Conservation (phyloP, 2,329 filamentous ascomycete species). For the Gaeumannomyces tritici region DNA sequence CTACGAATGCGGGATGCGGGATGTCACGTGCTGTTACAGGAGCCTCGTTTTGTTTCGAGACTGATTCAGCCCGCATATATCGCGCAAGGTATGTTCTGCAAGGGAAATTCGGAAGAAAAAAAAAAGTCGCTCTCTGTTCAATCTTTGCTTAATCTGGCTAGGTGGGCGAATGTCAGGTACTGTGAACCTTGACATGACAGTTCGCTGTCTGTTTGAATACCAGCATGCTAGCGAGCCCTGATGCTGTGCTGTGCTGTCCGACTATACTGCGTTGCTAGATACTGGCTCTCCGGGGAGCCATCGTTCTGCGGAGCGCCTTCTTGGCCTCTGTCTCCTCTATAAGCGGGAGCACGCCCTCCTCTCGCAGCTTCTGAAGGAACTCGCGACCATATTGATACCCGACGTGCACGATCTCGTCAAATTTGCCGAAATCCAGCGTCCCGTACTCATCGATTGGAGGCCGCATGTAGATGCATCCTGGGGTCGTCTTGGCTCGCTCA, state of each 20-base stretch:
- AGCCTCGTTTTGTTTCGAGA: neutral
- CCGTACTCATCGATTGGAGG: conserved; percentile 90
- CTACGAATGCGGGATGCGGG: neutral
- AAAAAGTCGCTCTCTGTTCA: neutral
- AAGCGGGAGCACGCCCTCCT: conserved; percentile 64
- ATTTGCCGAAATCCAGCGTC: conserved; percentile 92
- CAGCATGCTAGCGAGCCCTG: neutral
- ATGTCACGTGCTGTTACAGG: neutral
- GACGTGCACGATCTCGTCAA: conserved; percentile 90
- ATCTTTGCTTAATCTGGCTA: neutral
- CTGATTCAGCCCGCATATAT: neutral
- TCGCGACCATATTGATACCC: conserved; percentile 81
- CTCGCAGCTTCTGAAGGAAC: conserved; percentile 66
- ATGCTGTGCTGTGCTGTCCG: neutral
- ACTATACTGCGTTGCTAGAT: conserved; percentile 38
- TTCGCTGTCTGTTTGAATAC: neutral
- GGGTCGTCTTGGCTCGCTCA: conserved; percentile 82
- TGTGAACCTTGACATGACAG: neutral
- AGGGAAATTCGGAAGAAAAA: neutral
- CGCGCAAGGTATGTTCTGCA: neutral
- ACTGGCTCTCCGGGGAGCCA: conserved; percentile 70
- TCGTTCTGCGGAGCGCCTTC: conserved; percentile 65
- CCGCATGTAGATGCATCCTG: conserved; percentile 92
- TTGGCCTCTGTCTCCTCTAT: conserved; percentile 68
- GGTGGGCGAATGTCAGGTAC: neutral